phyloP scores from a whole-genome alignment of 768 basidiomycete genomes.

The Boletus speciosus region DNA sequence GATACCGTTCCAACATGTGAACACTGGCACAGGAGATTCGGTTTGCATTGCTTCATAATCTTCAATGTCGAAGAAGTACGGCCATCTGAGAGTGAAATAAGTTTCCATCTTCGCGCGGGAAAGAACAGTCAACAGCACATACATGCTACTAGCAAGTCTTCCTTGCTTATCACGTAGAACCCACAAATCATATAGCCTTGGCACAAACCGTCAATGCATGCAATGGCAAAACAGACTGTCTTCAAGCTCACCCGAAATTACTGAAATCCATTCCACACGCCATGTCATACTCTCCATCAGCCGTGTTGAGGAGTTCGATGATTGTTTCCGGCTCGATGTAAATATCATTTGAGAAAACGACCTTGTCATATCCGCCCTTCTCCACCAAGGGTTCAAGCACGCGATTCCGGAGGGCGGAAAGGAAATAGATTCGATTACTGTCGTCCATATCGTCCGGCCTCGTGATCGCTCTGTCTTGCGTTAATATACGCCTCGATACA shows the following conservation, averaged over 20 bases:
- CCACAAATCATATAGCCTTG: constrained; percentile 24
- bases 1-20: constrained; percentile 47
- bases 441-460: constrained; percentile 2
- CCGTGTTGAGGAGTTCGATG: constrained; percentile 38
- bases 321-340: constrained; percentile 39
- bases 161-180: constrained; percentile 21
- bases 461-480: constrained; percentile 1
- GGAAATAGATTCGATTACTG: constrained; percentile 1
- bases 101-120: background rate
- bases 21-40: constrained; percentile 42
- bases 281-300: constrained; percentile 40
- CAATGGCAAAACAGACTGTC: background rate
- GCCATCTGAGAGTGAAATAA: constrained; percentile 25
- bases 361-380: constrained; percentile 35
- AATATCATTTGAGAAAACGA: constrained; percentile 44
- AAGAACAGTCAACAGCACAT: background rate
- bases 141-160: constrained; percentile 16
- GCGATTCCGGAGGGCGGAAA: constrained; percentile 35
- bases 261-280: constrained; percentile 41
- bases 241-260: constrained; percentile 29
- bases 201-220: background rate
- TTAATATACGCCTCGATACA: constrained; percentile 15
- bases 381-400: constrained; percentile 40
- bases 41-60: constrained; percentile 33
- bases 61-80: constrained; percentile 40